Evolutionary conservation across 306 rosid species (phyloP), one percentile per base, ranked within the genome.

Genomic region (Psophocarpus tetragonolobus): DNA sequence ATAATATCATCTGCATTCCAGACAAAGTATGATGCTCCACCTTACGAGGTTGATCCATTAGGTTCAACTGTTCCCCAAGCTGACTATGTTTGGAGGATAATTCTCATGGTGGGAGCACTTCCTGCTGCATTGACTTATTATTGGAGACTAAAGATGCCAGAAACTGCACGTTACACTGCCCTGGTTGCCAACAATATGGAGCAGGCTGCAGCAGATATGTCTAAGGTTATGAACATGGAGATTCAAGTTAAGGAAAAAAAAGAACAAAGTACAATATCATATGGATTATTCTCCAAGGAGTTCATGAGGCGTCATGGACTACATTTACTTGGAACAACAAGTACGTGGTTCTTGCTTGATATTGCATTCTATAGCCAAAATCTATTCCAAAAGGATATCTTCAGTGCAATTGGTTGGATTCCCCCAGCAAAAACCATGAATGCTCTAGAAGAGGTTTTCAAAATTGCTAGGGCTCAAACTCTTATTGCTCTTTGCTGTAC

Each of bases 131-230:
- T 90, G 73, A 92, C 97, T 12, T 92, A 83, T 66, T 90, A 90
- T 57, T 92, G 76, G 83, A 68, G 96, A 12, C 26, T n/a, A 73
- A 88, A 88, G 82, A 92, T 92, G 97, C 96, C 96, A 0, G 97
- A 92, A 84, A 92, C 93, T 1, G 93, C 93, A 0, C 92, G 93
- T 10, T 92, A 87, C 77, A 92, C 96, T 0, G 93, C 97, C 7
- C 86, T 88, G 0, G 88, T 92, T 38, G 96, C 91, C 0, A 92
- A 90, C 80, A 84, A 92, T 35, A 81, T 74, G 14, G 84, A 84
- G 21, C 71, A 83, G 24, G 93, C 96, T 39, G 88, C 93, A 26
- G 30, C 81, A 0, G 92, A 92, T 68, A 92, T 92, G 96, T 86
- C 93, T 17, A 92, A 73, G 82, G 93, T 92, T 76, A 62, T 90